These are phyloP conservation scores for Naganishia antarctica DNA, from an alignment of 768 basidiomycete species.

Conservation along the genomic window DNA sequence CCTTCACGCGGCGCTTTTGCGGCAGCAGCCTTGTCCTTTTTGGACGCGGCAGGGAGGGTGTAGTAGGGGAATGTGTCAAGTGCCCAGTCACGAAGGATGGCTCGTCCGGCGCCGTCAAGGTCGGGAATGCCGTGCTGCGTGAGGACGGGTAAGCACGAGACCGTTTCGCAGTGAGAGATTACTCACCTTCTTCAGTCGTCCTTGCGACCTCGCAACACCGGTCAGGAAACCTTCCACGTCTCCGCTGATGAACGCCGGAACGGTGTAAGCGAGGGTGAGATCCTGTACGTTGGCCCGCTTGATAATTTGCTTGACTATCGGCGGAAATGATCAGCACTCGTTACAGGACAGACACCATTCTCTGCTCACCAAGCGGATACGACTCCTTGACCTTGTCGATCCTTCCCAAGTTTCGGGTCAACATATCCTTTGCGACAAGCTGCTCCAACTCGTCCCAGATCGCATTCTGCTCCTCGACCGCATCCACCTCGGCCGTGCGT, in stretches of 20 bases:
- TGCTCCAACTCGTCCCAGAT: conserved; percentile 48
- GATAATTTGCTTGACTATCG: conserved; percentile 64
- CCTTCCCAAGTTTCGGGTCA: conserved; percentile 72
- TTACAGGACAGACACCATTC: too few species aligned
- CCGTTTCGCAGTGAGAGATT: conserved; percentile 26
- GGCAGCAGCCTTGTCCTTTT: conserved; percentile 26
- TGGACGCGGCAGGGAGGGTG: conserved; percentile 55
- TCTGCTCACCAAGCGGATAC: conserved; percentile 62
- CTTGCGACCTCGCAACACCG: conserved; percentile 67
- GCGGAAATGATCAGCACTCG: not conserved
- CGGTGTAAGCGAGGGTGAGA: conserved; percentile 78
- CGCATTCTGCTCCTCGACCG: conserved; percentile 35
- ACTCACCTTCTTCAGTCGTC: conserved; percentile 70
- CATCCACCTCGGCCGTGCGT: conserved; percentile 35
- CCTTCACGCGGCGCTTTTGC: conserved; percentile 41
- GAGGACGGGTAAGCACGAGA: not conserved
- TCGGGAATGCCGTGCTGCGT: conserved; percentile 67
- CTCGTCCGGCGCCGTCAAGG: conserved; percentile 66
- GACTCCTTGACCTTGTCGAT: conserved; percentile 83
- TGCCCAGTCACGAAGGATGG: conserved; percentile 80
- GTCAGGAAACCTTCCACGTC: conserved; percentile 69
- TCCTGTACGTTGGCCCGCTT: conserved; percentile 68
- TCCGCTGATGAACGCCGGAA: conserved; percentile 70
- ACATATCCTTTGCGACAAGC: conserved; percentile 59
- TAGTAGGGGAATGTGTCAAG: conserved; percentile 69